Evolutionary conservation across 305 asterid species (phyloP).

Genomic region (Nicotiana rustica): DNA sequence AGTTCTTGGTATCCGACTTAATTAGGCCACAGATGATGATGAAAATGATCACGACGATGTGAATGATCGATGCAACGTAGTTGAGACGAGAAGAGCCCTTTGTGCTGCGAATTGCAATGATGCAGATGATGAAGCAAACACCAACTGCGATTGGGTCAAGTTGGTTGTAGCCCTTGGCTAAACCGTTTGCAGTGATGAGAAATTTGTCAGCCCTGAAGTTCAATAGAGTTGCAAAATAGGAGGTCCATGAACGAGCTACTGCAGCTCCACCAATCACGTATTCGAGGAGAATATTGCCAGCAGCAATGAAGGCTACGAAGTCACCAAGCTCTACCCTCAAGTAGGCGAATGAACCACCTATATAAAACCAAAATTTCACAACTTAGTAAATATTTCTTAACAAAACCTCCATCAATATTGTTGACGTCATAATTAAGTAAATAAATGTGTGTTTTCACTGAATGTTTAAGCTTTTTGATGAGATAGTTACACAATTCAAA

Average conservation of each 20-base stretch:
- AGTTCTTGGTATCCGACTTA: slow-evolving; percentile 61
- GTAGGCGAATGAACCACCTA: slow-evolving; percentile 85
- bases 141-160: slow-evolving; percentile 73
- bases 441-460: background rate
- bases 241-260: slow-evolving; percentile 82
- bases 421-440: background rate
- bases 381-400: background rate
- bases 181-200: slow-evolving; percentile 26
- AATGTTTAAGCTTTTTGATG: background rate
- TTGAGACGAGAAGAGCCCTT: slow-evolving; percentile 65
- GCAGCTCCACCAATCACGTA: slow-evolving; percentile 74
- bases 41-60: slow-evolving; percentile 63
- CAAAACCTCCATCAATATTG: background rate
- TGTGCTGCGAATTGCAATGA: slow-evolving; percentile 63
- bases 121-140: slow-evolving; percentile 52
- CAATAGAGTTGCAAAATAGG: slow-evolving; percentile 75
- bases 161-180: slow-evolving; percentile 51
- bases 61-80: slow-evolving; percentile 73
- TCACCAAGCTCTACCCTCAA: slow-evolving; percentile 83
- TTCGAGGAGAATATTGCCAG: slow-evolving; percentile 79
- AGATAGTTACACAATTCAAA: background rate
- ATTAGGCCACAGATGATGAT: slow-evolving; percentile 70
- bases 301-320: slow-evolving; percentile 73
- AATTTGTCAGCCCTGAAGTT: slow-evolving; percentile 35
- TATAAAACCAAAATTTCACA: background rate